A percentile compares a stretch with the other conserved stretches of the same genome.
Conservation (phyloP, 768 basidiomycete genomes). For the Termitomyces sp. region DNA sequence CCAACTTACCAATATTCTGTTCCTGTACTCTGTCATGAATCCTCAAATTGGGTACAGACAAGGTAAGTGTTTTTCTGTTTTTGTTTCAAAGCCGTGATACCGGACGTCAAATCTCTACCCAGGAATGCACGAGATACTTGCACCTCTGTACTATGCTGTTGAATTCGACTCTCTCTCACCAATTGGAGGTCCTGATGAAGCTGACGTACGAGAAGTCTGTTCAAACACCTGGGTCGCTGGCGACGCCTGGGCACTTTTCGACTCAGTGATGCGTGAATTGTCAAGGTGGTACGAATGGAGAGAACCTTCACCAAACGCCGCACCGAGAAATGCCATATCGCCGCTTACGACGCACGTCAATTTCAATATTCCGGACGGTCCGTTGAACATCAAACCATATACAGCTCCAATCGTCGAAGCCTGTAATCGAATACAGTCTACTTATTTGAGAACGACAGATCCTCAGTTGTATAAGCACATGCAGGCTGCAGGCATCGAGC, state of each 20-base stretch:
- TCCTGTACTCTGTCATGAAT: conserved; percentile 76
- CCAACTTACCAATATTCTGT: conserved; percentile 83
- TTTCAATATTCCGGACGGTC: conserved; percentile 43
- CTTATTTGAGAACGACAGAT: conserved; percentile 72
- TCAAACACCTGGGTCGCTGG: conserved; percentile 71
- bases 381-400: conserved; percentile 57
- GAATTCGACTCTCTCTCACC: conserved; percentile 75
- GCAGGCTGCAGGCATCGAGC: conserved; percentile 83
- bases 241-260: conserved; percentile 86
- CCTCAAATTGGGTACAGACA: conserved; percentile 91
- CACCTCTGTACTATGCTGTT: conserved; percentile 78
- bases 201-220: conserved; percentile 56
- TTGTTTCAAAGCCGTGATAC: background rate
- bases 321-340: conserved; percentile 18
- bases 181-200: conserved; percentile 23
- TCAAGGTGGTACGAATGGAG: conserved; percentile 81
- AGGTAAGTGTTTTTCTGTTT: conserved; percentile 28
- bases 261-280: conserved; percentile 71
- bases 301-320: conserved; percentile 32
- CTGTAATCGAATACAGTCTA: conserved; percentile 77
- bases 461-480: conserved; percentile 73
- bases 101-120: background rate
- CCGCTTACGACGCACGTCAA: conserved; percentile 42
- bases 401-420: conserved; percentile 82
- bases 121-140: conserved; percentile 98